Conservation (phyloP, 2,329 filamentous ascomycete species). For the Hawksworthiomyces lignivorus region DNA sequence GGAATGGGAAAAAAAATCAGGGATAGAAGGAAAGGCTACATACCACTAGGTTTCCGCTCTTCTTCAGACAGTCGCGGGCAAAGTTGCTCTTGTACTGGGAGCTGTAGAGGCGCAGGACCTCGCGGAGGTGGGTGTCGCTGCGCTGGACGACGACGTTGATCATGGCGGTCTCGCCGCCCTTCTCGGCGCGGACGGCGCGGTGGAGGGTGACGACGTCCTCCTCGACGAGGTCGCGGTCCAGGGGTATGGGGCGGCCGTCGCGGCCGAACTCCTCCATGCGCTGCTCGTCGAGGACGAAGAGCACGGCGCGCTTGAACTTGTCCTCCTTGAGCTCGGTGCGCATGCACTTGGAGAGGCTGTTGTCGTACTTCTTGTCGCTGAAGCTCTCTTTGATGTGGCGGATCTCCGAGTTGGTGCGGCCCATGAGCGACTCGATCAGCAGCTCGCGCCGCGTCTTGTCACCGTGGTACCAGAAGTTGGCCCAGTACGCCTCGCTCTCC, state of each 20-base stretch:
- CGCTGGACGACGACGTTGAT: slow-evolving; percentile 74
- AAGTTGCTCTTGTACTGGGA: slow-evolving; percentile 70
- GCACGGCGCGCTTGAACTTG: slow-evolving; percentile 85
- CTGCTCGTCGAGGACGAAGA: slow-evolving; percentile 74
- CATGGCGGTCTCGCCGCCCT: slow-evolving; percentile 83
- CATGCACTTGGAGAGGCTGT: slow-evolving; percentile 79
- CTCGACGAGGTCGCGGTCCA: slow-evolving; percentile 54
- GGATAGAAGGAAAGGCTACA: slow-evolving; percentile 30
- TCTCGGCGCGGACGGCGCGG: slow-evolving; percentile 59
- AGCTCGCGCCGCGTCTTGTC: slow-evolving; percentile 79
- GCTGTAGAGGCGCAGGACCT: slow-evolving; percentile 73
- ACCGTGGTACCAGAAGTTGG: slow-evolving; percentile 94
- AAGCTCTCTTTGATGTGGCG: slow-evolving; percentile 80
- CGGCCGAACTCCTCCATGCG: slow-evolving; percentile 75
- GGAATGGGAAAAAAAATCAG: slow-evolving; percentile 3
- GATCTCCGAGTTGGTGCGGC: slow-evolving; percentile 81
- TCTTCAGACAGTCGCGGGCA: slow-evolving; percentile 75
- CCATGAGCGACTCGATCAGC: slow-evolving; percentile 89
- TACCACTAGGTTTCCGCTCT: slow-evolving; percentile 88
- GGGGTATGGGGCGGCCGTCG: slow-evolving; percentile 46
- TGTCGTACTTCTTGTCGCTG: slow-evolving; percentile 82
- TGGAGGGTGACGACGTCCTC: slow-evolving; percentile 68
- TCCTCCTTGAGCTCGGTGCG: slow-evolving; percentile 87
- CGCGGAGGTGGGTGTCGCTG: slow-evolving; percentile 73
- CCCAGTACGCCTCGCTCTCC: slow-evolving; percentile 95